phyloP scores from a whole-genome alignment of 2,329 filamentous ascomycete genomes.

The Fusarium sp. region DNA sequence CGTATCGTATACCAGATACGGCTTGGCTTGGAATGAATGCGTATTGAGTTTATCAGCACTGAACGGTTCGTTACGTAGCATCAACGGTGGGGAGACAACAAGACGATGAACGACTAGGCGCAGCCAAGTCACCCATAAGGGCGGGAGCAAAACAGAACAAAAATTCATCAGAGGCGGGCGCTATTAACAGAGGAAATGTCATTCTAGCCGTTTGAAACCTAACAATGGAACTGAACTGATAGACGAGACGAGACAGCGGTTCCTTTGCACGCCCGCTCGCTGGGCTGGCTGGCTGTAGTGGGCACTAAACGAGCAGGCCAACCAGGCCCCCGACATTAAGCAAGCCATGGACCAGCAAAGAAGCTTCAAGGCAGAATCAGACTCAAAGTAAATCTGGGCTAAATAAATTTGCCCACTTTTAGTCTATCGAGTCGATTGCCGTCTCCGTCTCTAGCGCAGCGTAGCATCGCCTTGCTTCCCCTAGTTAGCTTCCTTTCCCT shows the following conservation, averaged over 20 bases:
- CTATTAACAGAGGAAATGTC: slow-evolving; percentile 4
- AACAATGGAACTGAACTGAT: neutral
- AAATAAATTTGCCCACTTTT: slow-evolving; percentile 45
- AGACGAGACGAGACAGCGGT: neutral
- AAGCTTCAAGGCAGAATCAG: slow-evolving; percentile 40
- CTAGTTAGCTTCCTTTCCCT: slow-evolving; percentile 4
- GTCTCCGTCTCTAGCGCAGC: slow-evolving; percentile 21
- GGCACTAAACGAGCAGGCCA: slow-evolving; percentile 16
- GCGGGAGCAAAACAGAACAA: slow-evolving; percentile 31
- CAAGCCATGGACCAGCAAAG: slow-evolving; percentile 26
- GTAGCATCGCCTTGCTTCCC: slow-evolving; percentile 31
- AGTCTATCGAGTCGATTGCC: slow-evolving; percentile 32
- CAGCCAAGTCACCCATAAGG: slow-evolving; percentile 26
- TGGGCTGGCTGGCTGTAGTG: neutral
- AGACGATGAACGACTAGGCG: slow-evolving; percentile 37
- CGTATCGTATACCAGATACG: slow-evolving; percentile 31
- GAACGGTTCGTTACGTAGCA: slow-evolving; percentile 37
- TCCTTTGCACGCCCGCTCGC: slow-evolving; percentile 22
- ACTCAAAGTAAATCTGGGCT: slow-evolving; percentile 22
- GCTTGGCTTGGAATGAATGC: slow-evolving; percentile 23
- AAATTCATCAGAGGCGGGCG: slow-evolving; percentile 22
- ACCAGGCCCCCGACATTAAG: slow-evolving; percentile 21
- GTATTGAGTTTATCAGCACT: slow-evolving; percentile 23
- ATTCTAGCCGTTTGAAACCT: slow-evolving; percentile 23
- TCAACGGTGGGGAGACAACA: slow-evolving; percentile 37